Base-by-base conservation (phyloP, 495 filamentous ascomycete genomes). In the Tuber umbilicatum region DNA sequence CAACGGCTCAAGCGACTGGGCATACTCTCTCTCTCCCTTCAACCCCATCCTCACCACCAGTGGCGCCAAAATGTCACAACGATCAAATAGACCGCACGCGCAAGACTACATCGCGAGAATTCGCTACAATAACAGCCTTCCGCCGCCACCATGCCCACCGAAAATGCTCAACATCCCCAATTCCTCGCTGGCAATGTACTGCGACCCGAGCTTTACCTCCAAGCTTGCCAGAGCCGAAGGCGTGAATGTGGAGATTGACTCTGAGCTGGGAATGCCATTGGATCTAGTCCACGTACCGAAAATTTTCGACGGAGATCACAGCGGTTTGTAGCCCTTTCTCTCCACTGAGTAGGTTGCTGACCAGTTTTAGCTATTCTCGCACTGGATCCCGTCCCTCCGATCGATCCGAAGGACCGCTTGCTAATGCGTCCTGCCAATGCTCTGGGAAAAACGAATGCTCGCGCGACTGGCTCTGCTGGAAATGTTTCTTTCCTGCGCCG, bases 101-200 rank as follows among this genome's bases (percentile, higher is more conserved):
- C 95, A 99, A 84, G 95, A 99, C 80, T 98, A 97, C 81, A 97
- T 99, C 77, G 94, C 93, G 68, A 91, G 94, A 72, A 91, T 97
- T 73, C 89, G 95, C 81, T 99, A 97, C 84, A 92, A 93, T 77
- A 99, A 99, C 88, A 89, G 92, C 69, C 89, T 99, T 7, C 95
- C 95, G 64, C 93, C 95, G 43, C 95, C 95, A 38, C 91, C 94
- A 70, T 92, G 92, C 82, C 94, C 94, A 2, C 95, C 96, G 1
- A 99, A 98, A 86, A 90, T 98, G 71, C 91, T 99, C 79, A 92
- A 97, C 74, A 96, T 99, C 77, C 94, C 95, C 10, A 97, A 94
- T 79, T 92, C 91, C 73, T 96, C 96, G 21, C 87, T 97, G 31
- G 86, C 90, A 14, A 90, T 93, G 80, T 98, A 97, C 83, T 94